Percentiles rank a stretch among this genome's conserved stretches.
phyloP scores from a whole-genome alignment of 805 yeast species.

The Tetrapisispora phaffii region DNA sequence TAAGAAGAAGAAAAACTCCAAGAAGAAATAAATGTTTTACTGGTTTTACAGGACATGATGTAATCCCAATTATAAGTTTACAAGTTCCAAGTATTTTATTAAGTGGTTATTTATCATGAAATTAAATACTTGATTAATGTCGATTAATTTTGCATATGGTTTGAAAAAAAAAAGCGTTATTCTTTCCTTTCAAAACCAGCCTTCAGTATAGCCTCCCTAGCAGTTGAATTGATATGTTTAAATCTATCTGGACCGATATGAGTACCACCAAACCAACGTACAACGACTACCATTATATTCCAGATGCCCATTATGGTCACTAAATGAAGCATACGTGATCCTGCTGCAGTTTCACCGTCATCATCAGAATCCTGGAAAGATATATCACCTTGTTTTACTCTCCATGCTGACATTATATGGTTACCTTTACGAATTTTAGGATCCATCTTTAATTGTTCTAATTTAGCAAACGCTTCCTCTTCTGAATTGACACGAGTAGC shows the following conservation, averaged over 20 bases:
- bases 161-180: too few relatives aligned
- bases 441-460: conserved; percentile 50
- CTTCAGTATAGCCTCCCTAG: conserved; percentile 69
- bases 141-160: too few relatives aligned
- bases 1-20: neutral
- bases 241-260: conserved; percentile 91
- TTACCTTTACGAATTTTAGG: conserved; percentile 54
- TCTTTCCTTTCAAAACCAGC: conserved; percentile 39
- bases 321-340: conserved; percentile 72
- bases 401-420: conserved; percentile 83
- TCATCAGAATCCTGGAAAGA: conserved; percentile 82
- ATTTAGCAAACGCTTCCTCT: conserved; percentile 50
- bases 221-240: conserved; percentile 82
- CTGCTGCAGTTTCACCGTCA: conserved; percentile 97
- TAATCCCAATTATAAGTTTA: too few relatives aligned
- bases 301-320: conserved; percentile 69
- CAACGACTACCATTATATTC: conserved; percentile 74
- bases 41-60: too few relatives aligned
- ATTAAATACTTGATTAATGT: too few relatives aligned
- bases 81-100: too few relatives aligned
- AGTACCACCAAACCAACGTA: conserved; percentile 88
- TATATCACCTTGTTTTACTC: conserved; percentile 50
- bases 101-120: too few relatives aligned
- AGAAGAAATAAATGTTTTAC: neutral
- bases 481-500: conserved; percentile 53